Conservation (phyloP, 257 asterid species). For the Jacaranda copaia region DNA sequence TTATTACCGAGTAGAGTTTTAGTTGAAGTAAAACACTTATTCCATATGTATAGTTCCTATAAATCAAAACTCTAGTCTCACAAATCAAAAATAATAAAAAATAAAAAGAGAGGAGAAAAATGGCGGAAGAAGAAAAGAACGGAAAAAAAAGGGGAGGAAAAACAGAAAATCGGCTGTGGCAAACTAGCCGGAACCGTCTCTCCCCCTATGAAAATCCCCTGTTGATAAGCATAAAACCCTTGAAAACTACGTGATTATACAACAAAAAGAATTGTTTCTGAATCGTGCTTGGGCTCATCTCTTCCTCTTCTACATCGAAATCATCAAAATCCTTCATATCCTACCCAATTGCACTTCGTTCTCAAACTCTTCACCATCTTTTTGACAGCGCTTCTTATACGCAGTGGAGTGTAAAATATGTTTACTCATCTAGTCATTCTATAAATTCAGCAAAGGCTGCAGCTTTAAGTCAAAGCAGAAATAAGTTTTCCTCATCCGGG, state of each 20-base stretch:
- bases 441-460: conserved; percentile 33
- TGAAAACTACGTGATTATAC: not conserved
- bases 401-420: conserved; percentile 9
- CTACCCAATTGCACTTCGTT: conserved; percentile 28
- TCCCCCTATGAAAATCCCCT: not conserved
- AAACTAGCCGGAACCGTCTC: not conserved
- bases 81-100: too few relatives aligned
- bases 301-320: conserved; percentile 46
- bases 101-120: too few relatives aligned
- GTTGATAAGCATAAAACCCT: conserved; percentile 8
- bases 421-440: conserved; percentile 38
- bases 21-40: too few relatives aligned
- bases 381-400: conserved; percentile 5
- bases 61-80: too few relatives aligned
- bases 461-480: conserved; percentile 36
- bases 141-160: too few relatives aligned
- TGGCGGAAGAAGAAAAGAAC: too few relatives aligned
- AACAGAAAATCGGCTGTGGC: not conserved
- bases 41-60: too few relatives aligned
- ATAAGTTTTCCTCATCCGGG: conserved; percentile 40
- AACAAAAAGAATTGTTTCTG: not conserved
- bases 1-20: too few relatives aligned
- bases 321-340: conserved; percentile 35
- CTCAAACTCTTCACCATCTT: conserved; percentile 26
- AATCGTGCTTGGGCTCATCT: conserved; percentile 54